Evolutionary conservation across 1,139 yeast species (phyloP), one percentile per base, ranked within the genome.

Genomic region (Hyphopichia khmerensis): DNA sequence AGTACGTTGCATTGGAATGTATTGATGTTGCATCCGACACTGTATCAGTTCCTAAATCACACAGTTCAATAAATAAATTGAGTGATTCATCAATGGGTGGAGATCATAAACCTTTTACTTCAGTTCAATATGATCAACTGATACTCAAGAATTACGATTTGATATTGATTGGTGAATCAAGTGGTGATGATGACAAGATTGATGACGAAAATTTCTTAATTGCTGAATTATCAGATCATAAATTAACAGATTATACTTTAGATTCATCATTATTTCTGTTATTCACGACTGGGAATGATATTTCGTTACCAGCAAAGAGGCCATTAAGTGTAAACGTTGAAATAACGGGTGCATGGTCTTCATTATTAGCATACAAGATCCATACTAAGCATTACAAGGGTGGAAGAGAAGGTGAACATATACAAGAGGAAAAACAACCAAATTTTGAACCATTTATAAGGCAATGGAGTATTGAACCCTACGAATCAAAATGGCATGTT

Each of bases 401-500:
- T 33, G 17, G 41, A 49, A 36, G 39, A 38, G 2, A 43, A 45
- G 13, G 44, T 46, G 2, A 56, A 37, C 13, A 48, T 64, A 16
- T 10, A 15, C 23, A 36, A 17, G 16, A 16, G n/a, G 38, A 16
- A n/a, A n/a, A n/a, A 3, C n/a, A 17, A 17, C 21, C 13, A 7
- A 26, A 27, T 14, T 82, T 83, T 51, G 63, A 76, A n/a, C 85
- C 95, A 0, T 69, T 88, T 32, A 60, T 87, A 3, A 73, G 89
- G 42, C 96, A 89, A 60, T 76, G 78, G 65, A 68, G 80, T 2
- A 67, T 72, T n/a, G 82, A 80, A 34, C 87, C 87, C 2, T 75
- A 67, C 51, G 96, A 90, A 59, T 76, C 87, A 0, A 89, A 88
- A 60, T 88, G 93, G 87, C 85, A 82, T 52, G 61, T 83, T 6